Percentiles rank a stretch among this genome's conserved stretches.
These are phyloP conservation scores for Sphagnurus paluster DNA, from an alignment of 1,284 basidiomycete genomes.

Conservation along the genomic window DNA sequence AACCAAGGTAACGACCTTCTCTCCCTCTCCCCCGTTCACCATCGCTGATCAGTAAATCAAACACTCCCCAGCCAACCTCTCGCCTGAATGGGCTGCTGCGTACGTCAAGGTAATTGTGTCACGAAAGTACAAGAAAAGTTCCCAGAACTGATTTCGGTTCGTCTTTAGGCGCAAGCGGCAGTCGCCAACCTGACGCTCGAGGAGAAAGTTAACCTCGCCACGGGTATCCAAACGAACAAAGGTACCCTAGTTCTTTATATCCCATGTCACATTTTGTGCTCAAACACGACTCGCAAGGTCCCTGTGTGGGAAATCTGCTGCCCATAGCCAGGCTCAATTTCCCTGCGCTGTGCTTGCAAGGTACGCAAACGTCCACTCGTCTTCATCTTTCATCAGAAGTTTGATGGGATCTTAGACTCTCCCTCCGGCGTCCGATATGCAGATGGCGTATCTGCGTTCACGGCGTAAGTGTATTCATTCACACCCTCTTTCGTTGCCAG, in stretches of 20 bases:
- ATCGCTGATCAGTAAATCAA: too few species aligned
- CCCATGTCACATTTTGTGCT: background rate
- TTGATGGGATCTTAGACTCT: conserved; percentile 40
- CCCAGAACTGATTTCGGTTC: conserved; percentile 5
- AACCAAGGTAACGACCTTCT: too few species aligned
- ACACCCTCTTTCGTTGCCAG: background rate
- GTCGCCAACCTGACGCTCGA: conserved; percentile 48
- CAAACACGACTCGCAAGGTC: conserved; percentile 30
- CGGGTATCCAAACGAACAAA: conserved; percentile 51
- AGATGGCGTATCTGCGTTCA: conserved; percentile 66
- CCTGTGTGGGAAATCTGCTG: conserved; percentile 71
- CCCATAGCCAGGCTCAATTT: conserved; percentile 62
- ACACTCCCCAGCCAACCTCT: conserved; percentile 49
- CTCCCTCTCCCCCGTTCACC: too few species aligned
- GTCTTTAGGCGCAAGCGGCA: conserved; percentile 42
- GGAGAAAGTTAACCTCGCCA: conserved; percentile 59
- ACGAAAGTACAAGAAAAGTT: conserved; percentile 2
- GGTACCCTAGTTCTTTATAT: conserved; percentile 17
- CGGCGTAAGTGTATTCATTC: conserved; percentile 48
- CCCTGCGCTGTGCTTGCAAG: conserved; percentile 69
- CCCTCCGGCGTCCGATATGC: conserved; percentile 65
- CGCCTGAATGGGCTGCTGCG: conserved; percentile 54
- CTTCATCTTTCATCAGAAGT: background rate
- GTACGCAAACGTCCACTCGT: conserved; percentile 28
- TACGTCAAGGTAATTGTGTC: conserved; percentile 56